phyloP scores from a whole-genome alignment of 768 basidiomycete genomes.

The Mycena floridula region DNA sequence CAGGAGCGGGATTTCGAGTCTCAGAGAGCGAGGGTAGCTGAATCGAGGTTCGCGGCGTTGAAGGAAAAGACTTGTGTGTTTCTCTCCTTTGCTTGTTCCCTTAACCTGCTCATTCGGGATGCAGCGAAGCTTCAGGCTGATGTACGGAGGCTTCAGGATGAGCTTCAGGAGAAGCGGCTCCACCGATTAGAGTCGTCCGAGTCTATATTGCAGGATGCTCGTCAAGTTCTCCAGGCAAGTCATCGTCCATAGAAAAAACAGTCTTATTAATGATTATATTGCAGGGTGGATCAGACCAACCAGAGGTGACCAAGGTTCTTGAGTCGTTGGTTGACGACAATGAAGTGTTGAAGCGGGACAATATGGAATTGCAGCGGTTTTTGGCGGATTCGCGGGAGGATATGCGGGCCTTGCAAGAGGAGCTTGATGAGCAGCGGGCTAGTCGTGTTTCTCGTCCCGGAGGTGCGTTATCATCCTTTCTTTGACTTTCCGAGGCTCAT shows the following conservation, averaged over 20 bases:
- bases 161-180: constrained; percentile 53
- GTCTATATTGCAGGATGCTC: constrained; percentile 59
- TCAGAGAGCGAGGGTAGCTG: constrained; percentile 62
- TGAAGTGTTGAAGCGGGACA: constrained; percentile 75
- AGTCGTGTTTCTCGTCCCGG: constrained; percentile 17
- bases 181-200: constrained; percentile 64
- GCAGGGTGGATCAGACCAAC: constrained; percentile 13
- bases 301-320: constrained; percentile 62
- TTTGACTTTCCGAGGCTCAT: background rate
- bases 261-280: background rate
- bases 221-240: constrained; percentile 44
- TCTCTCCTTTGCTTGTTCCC: background rate
- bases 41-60: constrained; percentile 55
- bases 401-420: constrained; percentile 58
- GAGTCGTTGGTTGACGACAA: constrained; percentile 87
- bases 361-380: constrained; percentile 69
- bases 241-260: background rate
- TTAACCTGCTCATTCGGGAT: background rate
- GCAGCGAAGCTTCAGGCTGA: constrained; percentile 68
- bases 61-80: constrained; percentile 61
- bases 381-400: constrained; percentile 78
- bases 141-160: constrained; percentile 56
- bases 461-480: background rate
- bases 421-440: constrained; percentile 68
- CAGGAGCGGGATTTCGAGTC: constrained; percentile 75